Conservation (phyloP, 2,329 filamentous ascomycete genomes). For the Monilinia vaccinii-corymbosi region DNA sequence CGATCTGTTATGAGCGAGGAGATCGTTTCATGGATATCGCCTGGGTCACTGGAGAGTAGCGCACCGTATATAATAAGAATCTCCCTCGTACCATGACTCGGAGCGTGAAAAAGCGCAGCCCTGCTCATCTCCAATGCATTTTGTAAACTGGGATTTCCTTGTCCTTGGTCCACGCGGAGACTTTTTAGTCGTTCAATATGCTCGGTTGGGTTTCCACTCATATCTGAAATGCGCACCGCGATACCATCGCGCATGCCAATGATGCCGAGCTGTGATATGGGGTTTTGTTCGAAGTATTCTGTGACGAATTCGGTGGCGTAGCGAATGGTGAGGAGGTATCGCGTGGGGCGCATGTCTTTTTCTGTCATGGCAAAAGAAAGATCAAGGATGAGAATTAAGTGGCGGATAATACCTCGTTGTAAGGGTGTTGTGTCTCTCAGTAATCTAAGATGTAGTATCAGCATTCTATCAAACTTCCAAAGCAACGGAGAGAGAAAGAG, state of each 20-base stretch:
- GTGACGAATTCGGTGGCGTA: conserved; percentile 82
- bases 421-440: conserved; percentile 90
- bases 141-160: conserved; percentile 74
- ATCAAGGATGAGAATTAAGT: conserved; percentile 83
- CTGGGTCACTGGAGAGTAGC: conserved; percentile 81
- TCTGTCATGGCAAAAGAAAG: conserved; percentile 90
- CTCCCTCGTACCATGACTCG: conserved; percentile 86
- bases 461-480: background rate
- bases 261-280: conserved; percentile 89
- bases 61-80: conserved; percentile 89
- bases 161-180: conserved; percentile 57
- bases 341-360: conserved; percentile 85
- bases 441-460: conserved; percentile 43
- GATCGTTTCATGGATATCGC: conserved; percentile 91
- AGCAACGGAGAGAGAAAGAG: background rate
- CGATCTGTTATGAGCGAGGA: conserved; percentile 67
- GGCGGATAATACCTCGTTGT: conserved; percentile 95
- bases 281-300: conserved; percentile 97
- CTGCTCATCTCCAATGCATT: conserved; percentile 95
- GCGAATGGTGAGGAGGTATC: conserved; percentile 72
- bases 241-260: conserved; percentile 90
- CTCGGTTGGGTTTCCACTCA: conserved; percentile 84
- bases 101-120: conserved; percentile 84
- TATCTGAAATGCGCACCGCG: conserved; percentile 74
- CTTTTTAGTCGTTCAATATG: conserved; percentile 70